Percentiles rank a stretch among this genome's conserved stretches.
phyloP scores from a whole-genome alignment of 352 stramenopile species.

The Pythium folliculosum region DNA sequence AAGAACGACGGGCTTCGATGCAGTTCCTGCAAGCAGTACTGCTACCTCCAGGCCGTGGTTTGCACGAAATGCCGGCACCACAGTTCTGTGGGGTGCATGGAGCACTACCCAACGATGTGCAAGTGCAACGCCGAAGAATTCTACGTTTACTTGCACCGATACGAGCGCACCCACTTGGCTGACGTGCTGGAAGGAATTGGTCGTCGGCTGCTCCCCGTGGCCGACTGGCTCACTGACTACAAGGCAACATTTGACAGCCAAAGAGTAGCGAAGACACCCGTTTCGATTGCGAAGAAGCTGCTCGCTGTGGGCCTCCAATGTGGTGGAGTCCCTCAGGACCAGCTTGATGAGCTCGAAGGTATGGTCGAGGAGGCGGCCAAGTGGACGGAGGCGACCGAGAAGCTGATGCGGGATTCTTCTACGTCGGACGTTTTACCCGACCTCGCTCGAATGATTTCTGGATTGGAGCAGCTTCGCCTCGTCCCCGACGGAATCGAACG shows the following conservation, averaged over 20 bases:
- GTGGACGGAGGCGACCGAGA: conserved; percentile 24
- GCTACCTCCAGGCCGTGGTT: conserved; percentile 81
- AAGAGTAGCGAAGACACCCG: conserved; percentile 5
- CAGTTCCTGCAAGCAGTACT: conserved; percentile 81
- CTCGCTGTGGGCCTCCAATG: conserved; percentile 14
- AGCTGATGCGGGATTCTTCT: conserved; percentile 10
- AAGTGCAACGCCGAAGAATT: conserved; percentile 56
- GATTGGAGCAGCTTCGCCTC: neutral
- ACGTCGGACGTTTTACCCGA: neutral
- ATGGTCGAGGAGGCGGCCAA: conserved; percentile 21
- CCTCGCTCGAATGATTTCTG: conserved; percentile 18
- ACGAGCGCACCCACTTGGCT: conserved; percentile 43
- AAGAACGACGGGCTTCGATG: conserved; percentile 79
- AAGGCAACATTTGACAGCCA: conserved; percentile 27
- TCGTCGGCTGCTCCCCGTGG: conserved; percentile 37
- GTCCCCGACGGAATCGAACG: conserved; percentile 19
- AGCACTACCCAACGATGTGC: conserved; percentile 81
- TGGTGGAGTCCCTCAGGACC: conserved; percentile 25
- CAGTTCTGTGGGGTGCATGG: conserved; percentile 64
- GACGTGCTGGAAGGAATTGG: conserved; percentile 38
- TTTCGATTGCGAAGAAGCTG: conserved; percentile 31
- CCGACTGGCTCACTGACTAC: conserved; percentile 46
- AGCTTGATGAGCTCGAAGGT: conserved; percentile 26
- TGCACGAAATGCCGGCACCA: conserved; percentile 70
- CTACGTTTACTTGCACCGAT: conserved; percentile 68